A percentile compares a stretch with the other conserved stretches of the same genome.
These are phyloP conservation scores for Hemerocallis citrina DNA, from an alignment of 106 monocot genomes.

Conservation along the genomic window DNA sequence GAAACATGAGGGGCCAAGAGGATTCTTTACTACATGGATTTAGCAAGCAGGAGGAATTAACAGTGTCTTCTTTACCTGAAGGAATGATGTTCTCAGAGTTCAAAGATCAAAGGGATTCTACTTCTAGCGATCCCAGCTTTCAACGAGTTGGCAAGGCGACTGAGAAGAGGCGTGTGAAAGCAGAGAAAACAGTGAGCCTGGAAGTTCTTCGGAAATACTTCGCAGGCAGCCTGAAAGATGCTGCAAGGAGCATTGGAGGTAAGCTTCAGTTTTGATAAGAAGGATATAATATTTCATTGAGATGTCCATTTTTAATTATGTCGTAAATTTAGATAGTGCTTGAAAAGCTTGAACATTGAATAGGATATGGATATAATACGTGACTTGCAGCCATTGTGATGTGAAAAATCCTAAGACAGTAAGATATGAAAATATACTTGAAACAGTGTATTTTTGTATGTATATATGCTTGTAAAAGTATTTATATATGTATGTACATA, in stretches of 20 bases:
- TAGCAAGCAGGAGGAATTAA: slow-evolving; percentile 19
- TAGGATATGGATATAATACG: too few relatives aligned
- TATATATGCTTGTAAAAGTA: too few relatives aligned
- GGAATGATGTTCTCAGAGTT: slow-evolving; percentile 11
- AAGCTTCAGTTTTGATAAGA: slow-evolving; percentile 3
- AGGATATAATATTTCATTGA: too few relatives aligned
- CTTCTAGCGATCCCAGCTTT: slow-evolving; percentile 12
- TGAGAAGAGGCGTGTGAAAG: slow-evolving; percentile 41
- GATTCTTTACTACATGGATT: slow-evolving; percentile 15
- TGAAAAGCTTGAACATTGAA: too few relatives aligned
- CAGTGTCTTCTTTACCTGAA: neutral
- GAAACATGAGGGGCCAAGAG: slow-evolving; percentile 12
- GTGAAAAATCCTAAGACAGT: too few relatives aligned
- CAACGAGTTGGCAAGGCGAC: slow-evolving; percentile 16
- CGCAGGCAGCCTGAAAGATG: slow-evolving; percentile 73
- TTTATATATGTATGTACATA: too few relatives aligned
- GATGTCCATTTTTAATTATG: too few relatives aligned
- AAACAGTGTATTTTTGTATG: too few relatives aligned
- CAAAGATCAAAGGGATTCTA: slow-evolving; percentile 5
- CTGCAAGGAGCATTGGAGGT: slow-evolving; percentile 80
- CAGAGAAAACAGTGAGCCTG: slow-evolving; percentile 58
- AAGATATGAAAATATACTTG: too few relatives aligned
- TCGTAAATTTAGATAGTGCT: too few relatives aligned
- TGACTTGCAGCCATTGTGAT: too few relatives aligned
- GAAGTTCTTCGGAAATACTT: slow-evolving; percentile 67